These are phyloP conservation scores for Stygiomarasmius scandens DNA, from an alignment of 1,284 basidiomycete genomes.

Conservation along the genomic window DNA sequence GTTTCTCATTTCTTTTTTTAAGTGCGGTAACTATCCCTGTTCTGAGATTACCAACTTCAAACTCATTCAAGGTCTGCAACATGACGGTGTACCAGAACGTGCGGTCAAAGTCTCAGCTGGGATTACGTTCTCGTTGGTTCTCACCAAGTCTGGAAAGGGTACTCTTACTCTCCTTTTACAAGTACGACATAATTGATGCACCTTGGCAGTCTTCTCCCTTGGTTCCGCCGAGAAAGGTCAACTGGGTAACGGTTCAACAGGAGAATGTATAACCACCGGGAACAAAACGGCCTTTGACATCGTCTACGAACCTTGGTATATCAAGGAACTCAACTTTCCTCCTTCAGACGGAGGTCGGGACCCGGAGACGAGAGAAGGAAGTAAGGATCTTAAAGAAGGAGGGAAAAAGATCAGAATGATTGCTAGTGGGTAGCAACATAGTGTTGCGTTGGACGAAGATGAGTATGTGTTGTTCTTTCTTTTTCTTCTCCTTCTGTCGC, in stretches of 20 bases:
- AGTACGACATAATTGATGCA: no score
- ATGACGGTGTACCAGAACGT: slow-evolving; percentile 60
- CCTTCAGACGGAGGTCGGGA: no score
- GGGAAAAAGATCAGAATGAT: slow-evolving; percentile 81
- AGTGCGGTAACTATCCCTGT: slow-evolving; percentile 75
- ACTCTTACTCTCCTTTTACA: slow-evolving; percentile 5
- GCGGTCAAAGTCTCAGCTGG: slow-evolving; percentile 81
- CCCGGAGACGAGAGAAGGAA: slow-evolving; percentile 35
- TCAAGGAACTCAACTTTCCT: background rate
- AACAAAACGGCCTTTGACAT: slow-evolving; percentile 84
- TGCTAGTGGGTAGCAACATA: slow-evolving; percentile 86
- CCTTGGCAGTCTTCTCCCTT: slow-evolving; percentile 73
- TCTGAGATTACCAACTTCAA: slow-evolving; percentile 71
- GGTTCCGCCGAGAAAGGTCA: slow-evolving; percentile 95
- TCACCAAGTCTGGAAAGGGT: slow-evolving; percentile 82
- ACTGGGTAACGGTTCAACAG: slow-evolving; percentile 88
- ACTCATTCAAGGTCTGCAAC: slow-evolving; percentile 56
- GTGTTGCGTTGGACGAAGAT: slow-evolving; percentile 77
- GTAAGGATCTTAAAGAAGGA: slow-evolving; percentile 57
- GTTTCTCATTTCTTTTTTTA: slow-evolving; percentile 5
- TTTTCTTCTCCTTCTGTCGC: background rate
- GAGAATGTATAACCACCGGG: slow-evolving; percentile 84
- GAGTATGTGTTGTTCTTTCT: slow-evolving; percentile 50
- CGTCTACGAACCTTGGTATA: slow-evolving; percentile 64
- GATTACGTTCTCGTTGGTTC: slow-evolving; percentile 79